A percentile compares a stretch with the other conserved stretches of the same genome.
Evolutionary conservation across 805 yeast species (phyloP).

Genomic region (Ascoidea tarda): DNA sequence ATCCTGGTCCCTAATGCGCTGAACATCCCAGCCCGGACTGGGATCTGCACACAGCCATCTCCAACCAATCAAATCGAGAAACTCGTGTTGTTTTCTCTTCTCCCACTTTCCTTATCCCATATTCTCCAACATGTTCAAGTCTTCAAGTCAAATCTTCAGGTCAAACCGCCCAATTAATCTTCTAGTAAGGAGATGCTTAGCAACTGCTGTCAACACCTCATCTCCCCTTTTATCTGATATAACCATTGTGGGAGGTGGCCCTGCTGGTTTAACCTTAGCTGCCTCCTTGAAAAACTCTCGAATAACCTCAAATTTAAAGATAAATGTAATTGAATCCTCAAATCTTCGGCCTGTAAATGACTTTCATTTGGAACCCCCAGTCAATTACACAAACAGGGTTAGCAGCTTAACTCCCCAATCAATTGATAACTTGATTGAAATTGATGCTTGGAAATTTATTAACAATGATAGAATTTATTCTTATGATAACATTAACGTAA

Average conservation of each 20-base stretch:
- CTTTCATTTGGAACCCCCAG: slow-evolving; percentile 32
- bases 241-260: slow-evolving; percentile 91
- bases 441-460: slow-evolving; percentile 68
- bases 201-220: neutral
- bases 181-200: neutral
- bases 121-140: too few species aligned
- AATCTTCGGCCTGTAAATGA: slow-evolving; percentile 35
- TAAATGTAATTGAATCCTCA: slow-evolving; percentile 65
- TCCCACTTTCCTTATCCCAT: too few species aligned
- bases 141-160: too few species aligned
- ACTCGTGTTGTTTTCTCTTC: too few species aligned
- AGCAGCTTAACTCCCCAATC: slow-evolving; percentile 79
- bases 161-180: too few species aligned
- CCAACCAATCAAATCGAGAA: too few species aligned
- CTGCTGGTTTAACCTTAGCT: slow-evolving; percentile 84
- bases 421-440: slow-evolving; percentile 44
- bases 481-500: slow-evolving; percentile 72
- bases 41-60: too few species aligned
- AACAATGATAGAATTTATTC: slow-evolving; percentile 58
- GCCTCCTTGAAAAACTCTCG: slow-evolving; percentile 67
- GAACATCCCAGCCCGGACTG: too few species aligned
- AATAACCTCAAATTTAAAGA: slow-evolving; percentile 38
- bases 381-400: slow-evolving; percentile 60
- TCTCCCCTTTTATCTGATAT: slow-evolving; percentile 33
- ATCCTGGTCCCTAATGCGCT: too few species aligned